Evolutionary conservation across 139 green algal species (phyloP), one percentile per base, ranked within the genome.

Genomic region (Medakamo hakoo): DNA sequence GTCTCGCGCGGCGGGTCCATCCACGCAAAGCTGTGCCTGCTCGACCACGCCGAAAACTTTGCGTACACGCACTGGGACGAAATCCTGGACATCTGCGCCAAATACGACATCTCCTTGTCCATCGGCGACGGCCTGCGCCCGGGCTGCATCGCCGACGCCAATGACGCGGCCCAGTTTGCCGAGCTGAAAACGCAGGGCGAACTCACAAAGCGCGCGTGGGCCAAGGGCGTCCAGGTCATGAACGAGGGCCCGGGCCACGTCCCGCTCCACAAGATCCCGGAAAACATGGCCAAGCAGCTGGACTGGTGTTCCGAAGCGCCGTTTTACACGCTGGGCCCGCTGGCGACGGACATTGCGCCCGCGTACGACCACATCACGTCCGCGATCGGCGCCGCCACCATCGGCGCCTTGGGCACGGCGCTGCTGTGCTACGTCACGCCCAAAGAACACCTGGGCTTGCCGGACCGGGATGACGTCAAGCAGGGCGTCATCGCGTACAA

Each of bases 331-430:
- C 78, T 97, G 28, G 91, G 91, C n/a, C 91, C 91, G 2, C 80
- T 97, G 57, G 74, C 89, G 60, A 96, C 91, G 2, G 91, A 97
- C 76, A 91, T 97, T 55, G 91, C 91, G 4, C 91, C 91, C 18
- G 91, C 79, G 3, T 97, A 97, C 61, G 91, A 97, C 77, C 91
- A 97, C 82, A 97, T 97, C 75, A 97, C 91, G 0, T 91, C 79
- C 1, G 91, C 89, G 40, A 97, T 97, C 28, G 91, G 91, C 1
- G 91, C 91, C 2, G 91, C 91, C 26, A 95, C 79, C 67, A 97
- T 97, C 57, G 91, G 89, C 56, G 76, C 75, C 0, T 65, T 77
- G 76, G 83, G 88, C 57, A 97, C 91, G 0, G 90, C 91, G 1
- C 79, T 97, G 74, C 80, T 97, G 66, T 97, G 91, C 77, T 97